A percentile compares a stretch with the other conserved stretches of the same genome.
These are phyloP conservation scores for Coniochaeta ligniaria DNA, from an alignment of 2,329 filamentous ascomycete species.

Conservation along the genomic window DNA sequence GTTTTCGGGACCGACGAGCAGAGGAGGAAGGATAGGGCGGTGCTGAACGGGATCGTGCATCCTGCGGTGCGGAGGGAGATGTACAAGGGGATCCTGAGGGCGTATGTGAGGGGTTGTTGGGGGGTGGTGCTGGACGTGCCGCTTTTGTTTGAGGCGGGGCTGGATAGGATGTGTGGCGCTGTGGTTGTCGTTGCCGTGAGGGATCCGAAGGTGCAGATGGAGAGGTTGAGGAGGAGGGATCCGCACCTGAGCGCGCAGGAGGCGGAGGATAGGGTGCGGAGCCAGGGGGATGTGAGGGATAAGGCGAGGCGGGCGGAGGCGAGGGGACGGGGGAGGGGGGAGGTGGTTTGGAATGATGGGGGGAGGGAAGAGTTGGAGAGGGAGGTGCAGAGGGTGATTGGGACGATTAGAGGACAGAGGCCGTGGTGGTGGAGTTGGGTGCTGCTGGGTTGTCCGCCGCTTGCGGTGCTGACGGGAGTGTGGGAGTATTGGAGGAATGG, in stretches of 20 bases:
- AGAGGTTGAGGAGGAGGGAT: slow-evolving; percentile 68
- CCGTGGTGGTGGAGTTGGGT: slow-evolving; percentile 81
- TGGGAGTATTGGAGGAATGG: slow-evolving; percentile 71
- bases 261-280: slow-evolving; percentile 76
- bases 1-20: slow-evolving; percentile 79
- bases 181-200: slow-evolving; percentile 81
- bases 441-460: slow-evolving; percentile 61
- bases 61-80: slow-evolving; percentile 81
- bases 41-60: slow-evolving; percentile 86
- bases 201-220: slow-evolving; percentile 77
- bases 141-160: slow-evolving; percentile 78
- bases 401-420: slow-evolving; percentile 52
- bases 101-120: slow-evolving; percentile 72
- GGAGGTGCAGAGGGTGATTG: slow-evolving; percentile 62
- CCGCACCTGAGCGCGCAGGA: slow-evolving; percentile 75
- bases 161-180: slow-evolving; percentile 79
- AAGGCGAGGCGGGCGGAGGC: slow-evolving; percentile 65
- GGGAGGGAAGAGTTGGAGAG: slow-evolving; percentile 60
- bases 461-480: slow-evolving; percentile 60
- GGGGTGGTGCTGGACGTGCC: slow-evolving; percentile 90
- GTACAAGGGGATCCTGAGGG: slow-evolving; percentile 63
- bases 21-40: slow-evolving; percentile 61
- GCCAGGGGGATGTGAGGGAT: slow-evolving; percentile 77
- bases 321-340: slow-evolving; percentile 55
- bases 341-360: slow-evolving; percentile 89